Base-by-base conservation (phyloP, 2,329 filamentous ascomycete genomes). In the Pseudonectria buxi region DNA sequence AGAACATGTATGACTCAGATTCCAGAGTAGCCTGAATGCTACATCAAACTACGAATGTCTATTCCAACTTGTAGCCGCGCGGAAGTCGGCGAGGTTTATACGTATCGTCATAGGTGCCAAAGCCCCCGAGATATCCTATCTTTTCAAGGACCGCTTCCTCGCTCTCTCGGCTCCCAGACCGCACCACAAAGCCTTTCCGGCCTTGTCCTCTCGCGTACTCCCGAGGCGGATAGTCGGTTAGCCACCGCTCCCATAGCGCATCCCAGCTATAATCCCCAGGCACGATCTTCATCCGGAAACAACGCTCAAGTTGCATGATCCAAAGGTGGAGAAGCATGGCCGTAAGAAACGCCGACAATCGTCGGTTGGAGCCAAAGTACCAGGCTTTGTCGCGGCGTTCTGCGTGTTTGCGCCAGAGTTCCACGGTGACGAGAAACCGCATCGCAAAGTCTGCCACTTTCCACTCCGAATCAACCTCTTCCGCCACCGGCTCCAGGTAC, bases 191-290 rank as follows among this genome's bases (percentile, higher is more conserved):
- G 10, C 13, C 4, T 42, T 34, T 1, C 34, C 41, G 7, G 39
- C 31, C 2, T 34, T 18, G 9, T 32, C 33, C 12, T 39, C 34
- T 1, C 31, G 22, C 29, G 9, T 6, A 16, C 14, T 31, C 16
- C 15, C 37, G 12, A 4, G 44, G 11, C 14, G 50, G 50, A 26
- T 51, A 56, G 33, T 43, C 38, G 2, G 44, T 37, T 28, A 56
- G 13, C 58, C 56, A 61, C n/a, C 38, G 25, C 10, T 55, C 45
- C 58, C 58, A 61, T 6, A 50, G 28, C 10, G 34, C 28, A 15
- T 56, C 45, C 46, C 49, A 54, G 6, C 30, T 18, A 6, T 42
- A 24, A 5, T 42, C 39, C 9, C 27, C 7, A 6, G 30, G 15
- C 1, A 42, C 22, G 7, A 35, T 31, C 2, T 39, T 33, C 16